These are phyloP conservation scores for Talaromyces sp. DNA, from an alignment of 2,329 filamentous ascomycete genomes.

Conservation along the genomic window DNA sequence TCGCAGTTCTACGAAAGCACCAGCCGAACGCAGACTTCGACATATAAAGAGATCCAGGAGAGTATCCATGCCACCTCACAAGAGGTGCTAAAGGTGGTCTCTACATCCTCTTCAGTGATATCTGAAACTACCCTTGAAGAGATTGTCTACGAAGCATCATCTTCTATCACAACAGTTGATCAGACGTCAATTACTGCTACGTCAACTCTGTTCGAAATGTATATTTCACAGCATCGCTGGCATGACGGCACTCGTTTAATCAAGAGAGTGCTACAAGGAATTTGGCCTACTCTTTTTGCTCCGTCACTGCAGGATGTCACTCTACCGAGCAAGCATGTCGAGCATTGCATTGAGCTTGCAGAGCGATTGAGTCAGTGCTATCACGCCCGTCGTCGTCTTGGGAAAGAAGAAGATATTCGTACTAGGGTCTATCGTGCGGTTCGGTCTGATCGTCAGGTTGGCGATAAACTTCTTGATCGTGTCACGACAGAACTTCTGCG, in stretches of 20 bases:
- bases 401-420: conserved; percentile 36
- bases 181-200: conserved; percentile 39
- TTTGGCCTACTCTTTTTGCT: conserved; percentile 46
- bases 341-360: conserved; percentile 46
- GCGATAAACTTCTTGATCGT: conserved; percentile 28
- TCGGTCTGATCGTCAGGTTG: conserved; percentile 24
- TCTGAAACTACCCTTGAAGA: conserved; percentile 43
- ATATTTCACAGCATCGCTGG: conserved; percentile 46
- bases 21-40: conserved; percentile 27
- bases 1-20: conserved; percentile 35
- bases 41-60: conserved; percentile 42
- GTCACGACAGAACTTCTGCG: conserved; percentile 27
- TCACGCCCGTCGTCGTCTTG: conserved; percentile 29
- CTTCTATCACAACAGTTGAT: conserved; percentile 36
- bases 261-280: conserved; percentile 40
- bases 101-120: conserved; percentile 23
- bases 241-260: conserved; percentile 45
- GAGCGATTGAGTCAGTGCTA: conserved; percentile 46
- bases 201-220: conserved; percentile 37
- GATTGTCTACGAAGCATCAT: conserved; percentile 41
- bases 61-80: conserved; percentile 40
- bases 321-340: conserved; percentile 39
- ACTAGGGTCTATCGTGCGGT: conserved; percentile 33
- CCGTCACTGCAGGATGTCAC: conserved; percentile 42
- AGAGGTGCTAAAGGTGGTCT: conserved; percentile 37